Conservation (phyloP, 1,284 basidiomycete species). For the Sporisorium iseilematis-ciliati region DNA sequence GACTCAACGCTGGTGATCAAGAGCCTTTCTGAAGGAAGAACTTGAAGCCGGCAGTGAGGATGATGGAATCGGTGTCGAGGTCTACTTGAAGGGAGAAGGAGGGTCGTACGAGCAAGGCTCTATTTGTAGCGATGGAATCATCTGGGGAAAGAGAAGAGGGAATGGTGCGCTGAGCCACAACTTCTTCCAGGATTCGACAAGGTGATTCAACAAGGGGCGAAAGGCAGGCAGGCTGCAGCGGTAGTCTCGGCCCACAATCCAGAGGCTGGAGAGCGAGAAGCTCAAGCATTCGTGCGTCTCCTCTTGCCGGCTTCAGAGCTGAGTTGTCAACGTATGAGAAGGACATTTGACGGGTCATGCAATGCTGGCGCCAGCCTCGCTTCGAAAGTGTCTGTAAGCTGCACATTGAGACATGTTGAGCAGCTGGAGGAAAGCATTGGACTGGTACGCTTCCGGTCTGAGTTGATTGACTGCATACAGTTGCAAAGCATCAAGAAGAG, state of each 20-base stretch:
- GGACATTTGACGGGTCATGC: slow-evolving; percentile 2
- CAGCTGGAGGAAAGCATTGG: neutral
- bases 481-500: neutral
- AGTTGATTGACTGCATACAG: slow-evolving; percentile 11
- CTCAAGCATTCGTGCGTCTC: too few species aligned
- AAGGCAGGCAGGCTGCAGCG: neutral
- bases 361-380: slow-evolving; percentile 20
- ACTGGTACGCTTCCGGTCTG: neutral
- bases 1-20: too few species aligned
- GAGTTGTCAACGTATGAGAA: too few species aligned
- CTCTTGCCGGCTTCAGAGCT: too few species aligned
- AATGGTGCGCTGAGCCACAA: neutral
- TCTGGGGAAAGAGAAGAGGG: neutral
- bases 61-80: neutral
- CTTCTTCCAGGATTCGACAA: too few species aligned
- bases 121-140: neutral
- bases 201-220: neutral
- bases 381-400: slow-evolving; percentile 10
- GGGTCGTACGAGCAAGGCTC: neutral
- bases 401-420: slow-evolving; percentile 22
- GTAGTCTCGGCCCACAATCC: neutral
- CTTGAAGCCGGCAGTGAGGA: neutral
- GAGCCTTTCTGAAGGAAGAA: too few species aligned
- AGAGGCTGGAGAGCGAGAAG: neutral
- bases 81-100: neutral